These are phyloP conservation scores for Lactarius tabidus DNA, from an alignment of 768 basidiomycete genomes.

Conservation along the genomic window DNA sequence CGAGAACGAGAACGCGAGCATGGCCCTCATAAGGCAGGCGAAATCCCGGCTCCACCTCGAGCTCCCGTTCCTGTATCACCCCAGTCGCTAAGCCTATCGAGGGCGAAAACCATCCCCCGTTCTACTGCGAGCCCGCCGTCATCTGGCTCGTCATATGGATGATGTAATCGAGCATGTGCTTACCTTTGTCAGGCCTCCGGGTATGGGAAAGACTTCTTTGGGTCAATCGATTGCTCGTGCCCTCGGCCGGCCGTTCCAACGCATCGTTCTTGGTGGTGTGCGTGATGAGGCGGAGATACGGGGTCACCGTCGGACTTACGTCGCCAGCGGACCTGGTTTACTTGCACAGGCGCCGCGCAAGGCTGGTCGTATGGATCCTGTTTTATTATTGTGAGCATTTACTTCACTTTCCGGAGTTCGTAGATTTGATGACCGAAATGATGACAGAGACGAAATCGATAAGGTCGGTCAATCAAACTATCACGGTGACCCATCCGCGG, in stretches of 20 bases:
- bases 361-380: slow-evolving; percentile 74
- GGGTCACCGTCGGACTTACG: slow-evolving; percentile 81
- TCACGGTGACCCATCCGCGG: slow-evolving; percentile 90
- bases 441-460: slow-evolving; percentile 79
- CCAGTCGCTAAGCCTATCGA: neutral
- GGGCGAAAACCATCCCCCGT: slow-evolving; percentile 52
- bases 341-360: slow-evolving; percentile 86
- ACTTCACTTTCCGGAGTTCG: neutral
- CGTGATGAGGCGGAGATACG: slow-evolving; percentile 87
- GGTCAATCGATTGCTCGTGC: slow-evolving; percentile 86
- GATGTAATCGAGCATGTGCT: neutral
- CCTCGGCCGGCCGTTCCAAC: slow-evolving; percentile 80
- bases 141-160: neutral
- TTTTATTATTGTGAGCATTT: slow-evolving; percentile 58
- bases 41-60: slow-evolving; percentile 8
- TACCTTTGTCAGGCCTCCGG: slow-evolving; percentile 87
- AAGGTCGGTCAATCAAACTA: slow-evolving; percentile 84
- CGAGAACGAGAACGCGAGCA: slow-evolving; percentile 7
- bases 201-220: slow-evolving; percentile 88
- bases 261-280: slow-evolving; percentile 89
- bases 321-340: slow-evolving; percentile 80
- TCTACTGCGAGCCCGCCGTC: slow-evolving; percentile 44
- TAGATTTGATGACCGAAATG: neutral
- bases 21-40: slow-evolving; percentile 18
- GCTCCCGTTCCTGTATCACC: slow-evolving; percentile 3